Conservation (phyloP, 2,329 filamentous ascomycete species). For the Cytospora mali region DNA sequence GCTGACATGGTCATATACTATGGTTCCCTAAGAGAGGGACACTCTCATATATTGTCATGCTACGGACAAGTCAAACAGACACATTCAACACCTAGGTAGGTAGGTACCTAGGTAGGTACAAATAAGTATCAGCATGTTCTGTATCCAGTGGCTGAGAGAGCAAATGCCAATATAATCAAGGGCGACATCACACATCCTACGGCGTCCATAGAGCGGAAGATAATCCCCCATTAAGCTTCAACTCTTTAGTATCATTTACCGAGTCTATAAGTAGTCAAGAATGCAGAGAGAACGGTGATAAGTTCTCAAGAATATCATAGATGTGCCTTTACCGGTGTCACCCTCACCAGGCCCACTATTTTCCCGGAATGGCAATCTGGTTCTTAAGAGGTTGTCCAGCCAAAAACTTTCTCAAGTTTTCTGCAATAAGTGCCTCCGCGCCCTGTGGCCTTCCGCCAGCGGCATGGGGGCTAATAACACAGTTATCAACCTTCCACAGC, state of each 20-base stretch:
- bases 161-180: too few species aligned
- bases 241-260: background rate
- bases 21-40: too few species aligned
- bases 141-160: too few species aligned
- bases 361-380: conserved; percentile 38
- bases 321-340: background rate
- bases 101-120: too few species aligned
- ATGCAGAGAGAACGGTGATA: background rate
- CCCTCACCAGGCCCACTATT: background rate
- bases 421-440: conserved; percentile 59
- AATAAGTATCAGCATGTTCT: too few species aligned
- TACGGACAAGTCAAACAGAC: too few species aligned
- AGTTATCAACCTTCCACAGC: conserved; percentile 56
- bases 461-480: conserved; percentile 58
- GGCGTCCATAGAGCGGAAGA: too few species aligned
- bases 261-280: background rate
- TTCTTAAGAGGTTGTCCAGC: conserved; percentile 64
- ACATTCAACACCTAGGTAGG: too few species aligned
- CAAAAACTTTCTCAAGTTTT: conserved; percentile 62
- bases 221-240: too few species aligned
- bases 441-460: conserved; percentile 64
- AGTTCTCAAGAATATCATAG: conserved; percentile 11
- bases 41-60: too few species aligned
- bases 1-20: too few species aligned
- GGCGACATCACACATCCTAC: too few species aligned